Percentiles rank a stretch among this genome's conserved stretches.
phyloP scores from a whole-genome alignment of 225 moss, liverwort and hornwort species.

The Rhytidiadelphus loreus region DNA sequence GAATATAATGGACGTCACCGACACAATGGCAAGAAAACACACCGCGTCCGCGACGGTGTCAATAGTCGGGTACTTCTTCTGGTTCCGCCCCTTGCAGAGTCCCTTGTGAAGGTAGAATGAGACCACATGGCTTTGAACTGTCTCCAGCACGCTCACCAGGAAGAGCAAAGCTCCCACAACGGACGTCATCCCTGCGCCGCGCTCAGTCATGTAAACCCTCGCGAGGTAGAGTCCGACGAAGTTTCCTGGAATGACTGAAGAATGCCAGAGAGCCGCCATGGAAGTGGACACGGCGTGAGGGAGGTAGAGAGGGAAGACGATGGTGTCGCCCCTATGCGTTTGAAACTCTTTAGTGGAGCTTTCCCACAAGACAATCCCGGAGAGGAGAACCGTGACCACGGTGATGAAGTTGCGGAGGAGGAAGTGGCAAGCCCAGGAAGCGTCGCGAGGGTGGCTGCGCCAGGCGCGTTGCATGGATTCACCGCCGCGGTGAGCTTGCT shows the following conservation, averaged over 20 bases:
- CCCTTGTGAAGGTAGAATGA: conserved; percentile 34
- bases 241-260: conserved; percentile 36
- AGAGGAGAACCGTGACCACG: not conserved
- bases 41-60: conserved; percentile 42
- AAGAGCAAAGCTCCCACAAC: not conserved
- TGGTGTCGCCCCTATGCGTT: not conserved
- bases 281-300: conserved; percentile 35
- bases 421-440: not conserved
- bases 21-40: conserved; percentile 17
- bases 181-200: not conserved
- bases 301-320: conserved; percentile 58
- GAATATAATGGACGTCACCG: conserved; percentile 12
- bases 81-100: conserved; percentile 5
- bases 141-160: conserved; percentile 6
- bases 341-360: conserved; percentile 31
- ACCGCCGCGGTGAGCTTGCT: not conserved
- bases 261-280: conserved; percentile 29
- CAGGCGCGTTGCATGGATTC: not conserved
- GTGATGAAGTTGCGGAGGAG: conserved; percentile 8
- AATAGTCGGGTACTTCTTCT: conserved; percentile 44
- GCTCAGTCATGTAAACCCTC: conserved; percentile 13
- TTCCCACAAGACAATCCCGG: conserved; percentile 46
- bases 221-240: conserved; percentile 24
- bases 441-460: conserved; percentile 5
- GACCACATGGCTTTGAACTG: not conserved